phyloP scores from a whole-genome alignment of 768 basidiomycete genomes.

The Tulasnella calospora region DNA sequence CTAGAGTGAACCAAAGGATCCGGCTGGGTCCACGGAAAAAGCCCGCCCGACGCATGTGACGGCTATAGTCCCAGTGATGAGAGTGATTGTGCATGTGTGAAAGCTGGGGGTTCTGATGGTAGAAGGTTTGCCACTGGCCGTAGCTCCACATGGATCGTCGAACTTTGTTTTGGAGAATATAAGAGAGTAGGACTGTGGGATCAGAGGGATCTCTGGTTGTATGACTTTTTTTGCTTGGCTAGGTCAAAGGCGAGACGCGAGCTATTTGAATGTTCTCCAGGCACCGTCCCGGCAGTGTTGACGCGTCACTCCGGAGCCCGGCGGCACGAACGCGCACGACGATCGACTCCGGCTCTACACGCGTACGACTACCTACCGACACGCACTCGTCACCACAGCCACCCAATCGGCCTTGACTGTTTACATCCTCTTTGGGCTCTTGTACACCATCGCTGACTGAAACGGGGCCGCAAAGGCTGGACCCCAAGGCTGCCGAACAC shows the following conservation, averaged over 20 bases:
- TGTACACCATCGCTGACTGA: not conserved
- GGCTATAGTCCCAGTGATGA: not conserved
- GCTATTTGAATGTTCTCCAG: not conserved
- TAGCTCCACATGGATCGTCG: not conserved
- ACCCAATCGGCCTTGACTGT: not conserved
- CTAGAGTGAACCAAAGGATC: slow-evolving; percentile 25
- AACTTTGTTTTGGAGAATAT: not conserved
- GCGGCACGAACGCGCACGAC: not conserved
- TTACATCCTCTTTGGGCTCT: not conserved
- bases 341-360: not conserved
- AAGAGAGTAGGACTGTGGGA: not conserved
- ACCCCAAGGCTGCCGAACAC: too few relatives aligned
- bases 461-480: too few relatives aligned
- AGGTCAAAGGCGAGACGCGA: not conserved
- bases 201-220: not conserved
- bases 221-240: not conserved
- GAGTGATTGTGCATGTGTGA: not conserved
- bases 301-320: not conserved
- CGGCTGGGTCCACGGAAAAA: slow-evolving; percentile 7
- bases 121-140: not conserved
- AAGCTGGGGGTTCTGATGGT: slow-evolving; percentile 1
- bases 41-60: not conserved
- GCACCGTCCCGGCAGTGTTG: not conserved
- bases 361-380: not conserved
- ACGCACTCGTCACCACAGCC: not conserved